Evolutionary conservation across 2,329 filamentous ascomycete genomes (phyloP).

Genomic region (Pseudocercospora fijiensis): DNA sequence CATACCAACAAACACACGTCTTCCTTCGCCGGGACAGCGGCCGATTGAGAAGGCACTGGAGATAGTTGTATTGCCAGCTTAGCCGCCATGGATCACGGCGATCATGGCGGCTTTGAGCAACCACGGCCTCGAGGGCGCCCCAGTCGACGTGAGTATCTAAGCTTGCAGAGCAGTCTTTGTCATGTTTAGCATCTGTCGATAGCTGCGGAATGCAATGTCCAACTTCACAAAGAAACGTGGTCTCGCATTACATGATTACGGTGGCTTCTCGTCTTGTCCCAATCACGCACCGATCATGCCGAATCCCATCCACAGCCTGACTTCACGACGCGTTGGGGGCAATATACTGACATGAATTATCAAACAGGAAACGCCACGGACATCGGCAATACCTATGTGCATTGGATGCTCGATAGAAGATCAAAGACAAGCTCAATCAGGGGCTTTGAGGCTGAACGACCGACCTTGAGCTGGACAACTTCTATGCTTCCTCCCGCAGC

Average conservation of each 20-base stretch:
- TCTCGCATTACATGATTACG: neutral
- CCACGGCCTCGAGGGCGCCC: slow-evolving; percentile 28
- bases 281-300: neutral
- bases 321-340: neutral
- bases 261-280: neutral
- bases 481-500: slow-evolving; percentile 88
- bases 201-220: slow-evolving; percentile 22
- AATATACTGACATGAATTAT: neutral
- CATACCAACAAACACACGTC: neutral
- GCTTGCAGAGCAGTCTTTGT: slow-evolving; percentile 7
- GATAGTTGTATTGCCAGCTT: neutral
- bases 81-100: slow-evolving; percentile 32
- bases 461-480: slow-evolving; percentile 84
- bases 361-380: slow-evolving; percentile 37
- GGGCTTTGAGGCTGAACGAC: slow-evolving; percentile 75
- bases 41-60: neutral
- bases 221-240: slow-evolving; percentile 1
- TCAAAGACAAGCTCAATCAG: slow-evolving; percentile 72
- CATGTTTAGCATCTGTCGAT: slow-evolving; percentile 18
- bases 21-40: neutral
- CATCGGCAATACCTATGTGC: slow-evolving; percentile 45
- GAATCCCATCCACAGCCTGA: neutral
- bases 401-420: slow-evolving; percentile 84
- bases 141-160: slow-evolving; percentile 26
- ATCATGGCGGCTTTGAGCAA: slow-evolving; percentile 33